Evolutionary conservation across 2,329 filamentous ascomycete species (phyloP).

Genomic region (Botrytis galanthina): DNA sequence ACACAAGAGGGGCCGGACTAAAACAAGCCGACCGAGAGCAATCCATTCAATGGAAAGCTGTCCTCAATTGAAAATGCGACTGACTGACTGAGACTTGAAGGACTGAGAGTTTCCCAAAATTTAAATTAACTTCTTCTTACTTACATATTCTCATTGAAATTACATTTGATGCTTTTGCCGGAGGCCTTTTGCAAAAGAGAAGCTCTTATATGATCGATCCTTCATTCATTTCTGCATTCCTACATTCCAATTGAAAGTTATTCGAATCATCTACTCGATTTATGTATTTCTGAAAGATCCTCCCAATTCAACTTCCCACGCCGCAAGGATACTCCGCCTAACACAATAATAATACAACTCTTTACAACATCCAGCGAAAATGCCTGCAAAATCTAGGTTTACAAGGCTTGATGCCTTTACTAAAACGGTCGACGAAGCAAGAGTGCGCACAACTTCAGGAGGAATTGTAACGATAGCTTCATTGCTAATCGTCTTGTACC

Average conservation of each 20-base stretch:
- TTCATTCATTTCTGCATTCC: not conserved
- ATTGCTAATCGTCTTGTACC: constrained; percentile 80
- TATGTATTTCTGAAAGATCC: constrained; percentile 15
- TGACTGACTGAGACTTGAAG: constrained; percentile 5
- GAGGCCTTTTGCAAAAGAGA: not conserved
- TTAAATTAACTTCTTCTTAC: not conserved
- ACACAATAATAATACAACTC: not conserved
- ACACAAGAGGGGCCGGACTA: not conserved
- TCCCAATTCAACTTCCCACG: not conserved
- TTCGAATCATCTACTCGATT: not conserved
- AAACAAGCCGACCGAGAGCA: not conserved
- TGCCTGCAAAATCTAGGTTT: constrained; percentile 91
- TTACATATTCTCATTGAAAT: not conserved
- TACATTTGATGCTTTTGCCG: not conserved
- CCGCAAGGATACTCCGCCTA: constrained; percentile 9
- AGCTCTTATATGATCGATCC: not conserved
- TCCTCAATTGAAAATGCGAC: constrained; percentile 19
- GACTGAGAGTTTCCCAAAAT: not conserved
- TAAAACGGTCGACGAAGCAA: constrained; percentile 97
- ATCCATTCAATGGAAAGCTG: constrained; percentile 18
- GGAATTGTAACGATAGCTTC: constrained; percentile 93
- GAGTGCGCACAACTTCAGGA: constrained; percentile 91
- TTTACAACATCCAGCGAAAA: constrained; percentile 41
- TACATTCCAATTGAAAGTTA: not conserved
- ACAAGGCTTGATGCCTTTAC: constrained; percentile 97